Base-by-base conservation (phyloP, 305 asterid species). In the Solanum hybrid region DNA sequence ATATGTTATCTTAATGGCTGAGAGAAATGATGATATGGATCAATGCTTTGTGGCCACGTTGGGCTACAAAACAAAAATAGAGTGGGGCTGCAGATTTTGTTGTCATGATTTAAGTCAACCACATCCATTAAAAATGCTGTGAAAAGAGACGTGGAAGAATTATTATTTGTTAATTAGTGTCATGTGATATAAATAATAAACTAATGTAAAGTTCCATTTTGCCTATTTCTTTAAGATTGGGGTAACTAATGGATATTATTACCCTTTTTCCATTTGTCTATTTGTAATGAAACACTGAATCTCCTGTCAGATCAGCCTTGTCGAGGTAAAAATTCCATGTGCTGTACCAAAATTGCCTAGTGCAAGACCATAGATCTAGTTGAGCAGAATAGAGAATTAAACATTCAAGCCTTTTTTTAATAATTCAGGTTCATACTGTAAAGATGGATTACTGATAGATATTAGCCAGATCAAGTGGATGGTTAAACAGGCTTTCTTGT, bases 31-130 rank as follows among this genome's bases (percentile, higher is more conserved):
- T 83, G 77, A 85, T 41, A n/a, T 45, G 37, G 41, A 10, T 14
- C 61, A 33, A 76, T 57, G 26, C 12, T 11, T 75, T 61, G 87
- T 51, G 91, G 57, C 90, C 73, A 65, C 76, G 27, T 15, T 31
- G 39, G 26, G 22, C 7, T 10, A 41, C 41, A 36, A 86, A 37
- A 15, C 81, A 24, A 26, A 70, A 79, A 29, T 32, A 34, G 33
- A 9, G 77, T 51, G 89, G 87, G 89, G 13, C 72, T 78, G n/a
- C 17, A 51, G 24, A 10, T 90, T 29, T 15, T 51, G 11, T 36
- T 80, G 91, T 86, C 90, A 89, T 72, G 75, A 85, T 57, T 39
- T 68, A 33, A 86, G 92, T 89, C 89, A 91, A 85, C 79, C 31
- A 90, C 45, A 77, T 32, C 11, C 77, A 70, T 27, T 86, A 41